These are phyloP conservation scores for Trichoderma sp. DNA, from an alignment of 2,329 filamentous ascomycete species.

Conservation along the genomic window DNA sequence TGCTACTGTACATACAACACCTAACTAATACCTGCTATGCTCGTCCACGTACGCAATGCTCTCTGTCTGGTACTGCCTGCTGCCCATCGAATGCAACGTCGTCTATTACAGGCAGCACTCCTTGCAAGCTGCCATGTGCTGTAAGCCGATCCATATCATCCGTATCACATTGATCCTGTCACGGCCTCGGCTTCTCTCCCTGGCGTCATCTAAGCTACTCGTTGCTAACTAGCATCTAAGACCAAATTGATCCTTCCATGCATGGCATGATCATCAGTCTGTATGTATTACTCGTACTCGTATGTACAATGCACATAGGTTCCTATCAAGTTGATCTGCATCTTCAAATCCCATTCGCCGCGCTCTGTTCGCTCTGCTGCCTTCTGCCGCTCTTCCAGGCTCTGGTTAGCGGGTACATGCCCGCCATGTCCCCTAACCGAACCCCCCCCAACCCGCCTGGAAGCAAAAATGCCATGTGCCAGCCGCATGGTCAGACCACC, in stretches of 20 bases:
- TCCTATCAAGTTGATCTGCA: neutral
- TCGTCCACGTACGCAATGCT: neutral
- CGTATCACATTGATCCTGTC: no score
- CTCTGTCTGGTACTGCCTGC: neutral
- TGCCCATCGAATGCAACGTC: neutral
- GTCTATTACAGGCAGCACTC: neutral
- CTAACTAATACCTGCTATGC: neutral
- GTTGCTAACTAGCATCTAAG: neutral
- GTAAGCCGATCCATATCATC: neutral
- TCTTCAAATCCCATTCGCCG: neutral
- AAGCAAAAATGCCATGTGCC: slow-evolving; percentile 15
- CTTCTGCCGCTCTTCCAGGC: neutral
- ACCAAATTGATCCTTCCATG: neutral
- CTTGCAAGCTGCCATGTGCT: neutral
- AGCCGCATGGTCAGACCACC: slow-evolving; percentile 17
- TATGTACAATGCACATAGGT: no score
- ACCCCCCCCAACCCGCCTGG: neutral
- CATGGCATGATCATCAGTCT: neutral
- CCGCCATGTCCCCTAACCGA: slow-evolving; percentile 14
- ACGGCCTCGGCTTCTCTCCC: neutral
- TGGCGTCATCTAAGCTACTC: neutral
- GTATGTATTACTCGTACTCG: neutral
- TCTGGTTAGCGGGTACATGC: slow-evolving; percentile 13
- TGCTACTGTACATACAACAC: neutral
- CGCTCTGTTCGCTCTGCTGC: neutral